Base-by-base conservation (phyloP, 208 protist species). In the Trypanosoma lewisi region DNA sequence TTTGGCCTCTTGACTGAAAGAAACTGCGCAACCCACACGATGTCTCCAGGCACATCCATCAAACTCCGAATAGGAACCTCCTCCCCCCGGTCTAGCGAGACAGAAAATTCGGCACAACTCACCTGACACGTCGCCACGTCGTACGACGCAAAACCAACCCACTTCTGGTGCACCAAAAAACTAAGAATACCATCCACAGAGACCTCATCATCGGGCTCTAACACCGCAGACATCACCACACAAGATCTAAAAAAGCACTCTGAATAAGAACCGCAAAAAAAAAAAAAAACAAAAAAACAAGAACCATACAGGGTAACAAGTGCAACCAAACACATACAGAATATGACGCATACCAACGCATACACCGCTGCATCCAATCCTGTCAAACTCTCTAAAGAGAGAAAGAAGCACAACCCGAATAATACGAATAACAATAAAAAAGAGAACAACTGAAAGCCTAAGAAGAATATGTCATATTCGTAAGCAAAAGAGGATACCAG, bases 41-140 rank as follows among this genome's bases (percentile, higher is more conserved):
- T 34, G 44, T 75, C 69, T 30, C 31, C 31, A 52, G 69, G 69
- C 41, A 75, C 51, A 61, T 75, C 69, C 57, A 65, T 65, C 16
- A 53, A 8, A 41, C 25, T 62, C 4, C 23, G 34, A 66, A 75
- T 64, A 34, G 49, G 19, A 9, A 55, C 12, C 45, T 67, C 62
- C 17, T 64, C 55, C 21, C 19, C n/a, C 6, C 34, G 28, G 17
- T 48, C 31, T 30, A 47, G 30, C n/a, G 50, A 28, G 30, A 61
- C 21, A 44, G 60, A 11, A 85, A 61, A 17, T 70, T 84, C 33
- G 60, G 70, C 41, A 84, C 53, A 54, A 71, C 71, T 54, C 60
- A 78, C n/a, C 30, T 34, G 28, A 49, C 77, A 61, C 64, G 62
- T 59, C 80, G 82, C 51, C 63, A 77, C 14, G 55, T 84, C 21